Evolutionary conservation across 2,329 filamentous ascomycete genomes (phyloP).

Genomic region (Rugonectria rugulosa): DNA sequence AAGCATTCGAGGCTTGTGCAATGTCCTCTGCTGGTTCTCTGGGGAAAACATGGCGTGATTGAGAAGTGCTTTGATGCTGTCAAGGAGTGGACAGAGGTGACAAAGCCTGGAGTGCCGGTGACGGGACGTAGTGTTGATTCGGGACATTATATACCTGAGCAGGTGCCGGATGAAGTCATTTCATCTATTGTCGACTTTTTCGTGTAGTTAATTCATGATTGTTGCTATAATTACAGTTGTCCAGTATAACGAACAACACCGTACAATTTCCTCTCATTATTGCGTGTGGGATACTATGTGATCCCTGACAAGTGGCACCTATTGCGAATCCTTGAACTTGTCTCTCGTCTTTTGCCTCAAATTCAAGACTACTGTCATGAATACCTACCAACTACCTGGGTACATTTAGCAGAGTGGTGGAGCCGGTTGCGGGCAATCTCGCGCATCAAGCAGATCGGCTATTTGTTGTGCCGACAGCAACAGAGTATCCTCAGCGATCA

Average conservation of each 20-base stretch:
- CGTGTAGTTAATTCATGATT: neutral
- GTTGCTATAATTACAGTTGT: neutral
- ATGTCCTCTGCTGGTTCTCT: conserved; percentile 58
- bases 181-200: conserved; percentile 51
- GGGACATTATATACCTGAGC: conserved; percentile 60
- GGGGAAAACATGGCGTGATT: conserved; percentile 57
- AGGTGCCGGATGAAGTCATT: conserved; percentile 56
- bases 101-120: conserved; percentile 44
- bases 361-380: too few species aligned
- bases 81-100: conserved; percentile 59
- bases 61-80: conserved; percentile 58
- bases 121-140: conserved; percentile 53
- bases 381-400: too few species aligned
- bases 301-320: too few species aligned
- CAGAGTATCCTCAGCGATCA: neutral
- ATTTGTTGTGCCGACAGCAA: conserved; percentile 18
- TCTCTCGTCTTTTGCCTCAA: too few species aligned
- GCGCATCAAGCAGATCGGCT: conserved; percentile 8
- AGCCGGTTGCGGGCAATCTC: neutral
- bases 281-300: too few species aligned
- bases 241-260: neutral
- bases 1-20: conserved; percentile 51
- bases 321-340: too few species aligned
- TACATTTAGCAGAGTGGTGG: neutral
- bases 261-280: too few species aligned